Percentiles rank a stretch among this genome's conserved stretches.
These are phyloP conservation scores for Pholiota molesta DNA, from an alignment of 768 basidiomycete genomes.

Conservation along the genomic window DNA sequence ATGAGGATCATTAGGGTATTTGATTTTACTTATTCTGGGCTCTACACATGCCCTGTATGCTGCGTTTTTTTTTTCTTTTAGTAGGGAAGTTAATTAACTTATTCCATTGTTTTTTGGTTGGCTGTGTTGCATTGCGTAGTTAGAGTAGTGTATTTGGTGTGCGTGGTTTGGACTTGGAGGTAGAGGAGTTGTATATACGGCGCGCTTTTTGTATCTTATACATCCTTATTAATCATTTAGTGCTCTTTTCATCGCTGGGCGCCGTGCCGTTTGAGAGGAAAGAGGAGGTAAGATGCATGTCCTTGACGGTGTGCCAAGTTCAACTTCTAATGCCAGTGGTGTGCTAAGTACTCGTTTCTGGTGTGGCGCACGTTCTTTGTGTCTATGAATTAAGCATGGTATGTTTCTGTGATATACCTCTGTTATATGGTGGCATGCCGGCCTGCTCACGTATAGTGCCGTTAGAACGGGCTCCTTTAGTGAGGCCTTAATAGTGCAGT, in stretches of 20 bases:
- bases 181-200: neutral
- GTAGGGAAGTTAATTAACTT: neutral
- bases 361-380: neutral
- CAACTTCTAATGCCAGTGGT: neutral
- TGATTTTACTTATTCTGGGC: neutral
- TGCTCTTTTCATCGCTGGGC: neutral
- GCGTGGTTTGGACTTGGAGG: neutral
- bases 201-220: constrained; percentile 7
- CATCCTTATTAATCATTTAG: constrained; percentile 5
- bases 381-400: too few species aligned
- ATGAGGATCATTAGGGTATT: neutral
- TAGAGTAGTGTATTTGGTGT: neutral
- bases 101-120: neutral
- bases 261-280: neutral
- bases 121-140: neutral
- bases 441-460: too few species aligned
- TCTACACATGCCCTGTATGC: neutral
- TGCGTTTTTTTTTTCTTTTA: neutral
- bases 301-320: neutral
- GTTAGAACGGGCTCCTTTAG: too few species aligned
- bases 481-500: too few species aligned
- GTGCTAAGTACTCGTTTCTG: neutral
- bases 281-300: neutral
- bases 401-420: too few species aligned
- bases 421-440: too few species aligned